Evolutionary conservation across 768 basidiomycete species (phyloP), one percentile per base, ranked within the genome.

Genomic region (Phanerochaete carnosa): DNA sequence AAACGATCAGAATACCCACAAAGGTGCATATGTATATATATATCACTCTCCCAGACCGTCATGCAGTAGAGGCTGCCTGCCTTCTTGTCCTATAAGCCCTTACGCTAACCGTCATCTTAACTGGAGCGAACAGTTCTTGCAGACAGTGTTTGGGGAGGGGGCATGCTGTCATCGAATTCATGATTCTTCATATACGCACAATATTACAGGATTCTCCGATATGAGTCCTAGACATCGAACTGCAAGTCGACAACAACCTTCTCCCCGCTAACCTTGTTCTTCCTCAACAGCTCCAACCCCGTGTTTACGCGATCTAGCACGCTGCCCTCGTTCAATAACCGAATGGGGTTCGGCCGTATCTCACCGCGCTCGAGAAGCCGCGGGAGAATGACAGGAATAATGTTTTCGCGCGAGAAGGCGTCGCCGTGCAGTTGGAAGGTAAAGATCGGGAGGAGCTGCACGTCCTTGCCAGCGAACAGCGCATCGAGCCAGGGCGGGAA

Each of bases 191-290:
- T 43, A 43, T 19, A 43, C 11, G 19, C 19, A 43, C 39, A 43
- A 43, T 19, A 43, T 43, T 43, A 43, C 39, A n/a, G n/a, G n/a
- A n/a, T n/a, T n/a, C n/a, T 43, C 13, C 39, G 13, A 43, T 19
- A 43, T 12, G 8, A 4, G 11, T 11, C 39, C 39, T 43, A 43
- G 5, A 19, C 39, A 43, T 43, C 39, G 39, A 43, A 43, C 52
- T 54, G 22, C 52, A 37, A 30, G 37, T 54, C 29, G 30, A 62
- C 30, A 4, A 62, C 55, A 7, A 62, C n/a, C 55, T 55, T 62
- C 61, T 62, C 61, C 26, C 61, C 61, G 43, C 61, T 62, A n/a
- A 58, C 56, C 35, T 25, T 47, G 16, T 54, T 45, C 7, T 39
- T 46, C 37, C 35, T 29, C 19, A 62, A 30, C 46, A 58, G 28